Evolutionary conservation across 202 grass and related monocot genomes (phyloP), one percentile per base, ranked within the genome.

Genomic region (Zizania palustris): DNA sequence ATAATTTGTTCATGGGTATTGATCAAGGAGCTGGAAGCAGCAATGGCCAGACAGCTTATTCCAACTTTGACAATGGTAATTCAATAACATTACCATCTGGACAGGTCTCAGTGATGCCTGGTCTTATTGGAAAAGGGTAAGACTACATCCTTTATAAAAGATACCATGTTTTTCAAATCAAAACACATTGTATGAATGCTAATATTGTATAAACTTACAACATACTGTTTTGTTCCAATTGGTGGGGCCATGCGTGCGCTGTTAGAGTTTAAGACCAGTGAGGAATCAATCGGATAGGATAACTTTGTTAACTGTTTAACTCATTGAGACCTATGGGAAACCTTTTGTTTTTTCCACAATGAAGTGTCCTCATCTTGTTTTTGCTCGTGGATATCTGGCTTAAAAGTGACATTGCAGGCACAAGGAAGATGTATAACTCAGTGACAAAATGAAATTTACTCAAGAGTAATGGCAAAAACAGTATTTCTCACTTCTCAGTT

Each of bases 41-140:
- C 55, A 81, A 84, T 78, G 83, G 81, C 46, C 82, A 90, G 74
- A 40, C 74, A 53, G 41, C 79, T 37, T 80, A 88, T 83, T 71
- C 75, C 34, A 89, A 83, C 16, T 87, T 84, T 88, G 82, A 82
- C 53, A 88, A 84, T 82, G 88, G 85, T 20, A 83, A 63, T 76
- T 82, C 86, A 62, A 44, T 82, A 19, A 38, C 72, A 57, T 64
- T 88, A 56, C 36, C 81, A 9, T 74, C 88, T 64, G 77, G 80
- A 44, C 89, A 98, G 64, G 49, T 82, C 37, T 69, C 64, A 75
- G 54, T 14, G 7, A 76, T 95, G 83, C 69, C 89, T 65, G 78
- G 87, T 82, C 80, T 95, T 45, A 58, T 85, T 48, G 89, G 89
- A 78, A 95, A 98, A 92, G 89, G 96, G 91, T 95, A 90, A 75